Percentiles rank a stretch among this genome's conserved stretches.
Evolutionary conservation across 352 stramenopile species (phyloP).

Genomic region (Pythium rishiriense): DNA sequence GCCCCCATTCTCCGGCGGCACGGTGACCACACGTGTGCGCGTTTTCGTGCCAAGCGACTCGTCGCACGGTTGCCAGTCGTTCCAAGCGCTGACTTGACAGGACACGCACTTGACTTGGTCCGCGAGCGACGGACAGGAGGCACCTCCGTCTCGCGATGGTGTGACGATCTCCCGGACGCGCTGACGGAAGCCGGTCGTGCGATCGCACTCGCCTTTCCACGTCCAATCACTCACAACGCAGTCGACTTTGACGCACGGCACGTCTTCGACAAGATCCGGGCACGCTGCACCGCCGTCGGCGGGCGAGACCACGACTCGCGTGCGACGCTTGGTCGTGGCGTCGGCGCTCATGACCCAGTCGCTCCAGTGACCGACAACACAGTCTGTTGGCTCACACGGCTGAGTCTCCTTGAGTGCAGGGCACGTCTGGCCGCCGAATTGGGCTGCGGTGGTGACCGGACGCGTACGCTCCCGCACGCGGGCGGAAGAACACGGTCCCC

Average conservation of each 20-base stretch:
- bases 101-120: slow-evolving; percentile 40
- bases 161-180: slow-evolving; percentile 36
- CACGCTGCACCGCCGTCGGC: slow-evolving; percentile 42
- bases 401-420: slow-evolving; percentile 27
- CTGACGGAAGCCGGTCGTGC: slow-evolving; percentile 32
- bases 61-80: slow-evolving; percentile 36
- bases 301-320: slow-evolving; percentile 2
- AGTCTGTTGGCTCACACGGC: slow-evolving; percentile 32
- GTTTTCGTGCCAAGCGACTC: slow-evolving; percentile 34
- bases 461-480: slow-evolving; percentile 19
- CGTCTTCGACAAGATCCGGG: slow-evolving; percentile 39
- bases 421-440: slow-evolving; percentile 41
- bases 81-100: slow-evolving; percentile 40
- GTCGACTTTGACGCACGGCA: slow-evolving; percentile 31
- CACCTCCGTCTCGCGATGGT: slow-evolving; percentile 38
- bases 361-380: slow-evolving; percentile 26
- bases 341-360: slow-evolving; percentile 21
- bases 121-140: slow-evolving; percentile 37
- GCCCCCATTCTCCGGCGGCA: slow-evolving; percentile 36
- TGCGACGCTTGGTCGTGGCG: slow-evolving; percentile 22
- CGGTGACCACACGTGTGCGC: slow-evolving; percentile 33
- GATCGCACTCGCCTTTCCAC: slow-evolving; percentile 35
- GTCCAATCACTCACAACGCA: slow-evolving; percentile 50
- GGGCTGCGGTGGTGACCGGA: slow-evolving; percentile 31
- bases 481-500: not conserved